Percentiles rank a stretch among this genome's conserved stretches.
Evolutionary conservation across 768 basidiomycete genomes (phyloP).

Genomic region (Boletus rubropictus): DNA sequence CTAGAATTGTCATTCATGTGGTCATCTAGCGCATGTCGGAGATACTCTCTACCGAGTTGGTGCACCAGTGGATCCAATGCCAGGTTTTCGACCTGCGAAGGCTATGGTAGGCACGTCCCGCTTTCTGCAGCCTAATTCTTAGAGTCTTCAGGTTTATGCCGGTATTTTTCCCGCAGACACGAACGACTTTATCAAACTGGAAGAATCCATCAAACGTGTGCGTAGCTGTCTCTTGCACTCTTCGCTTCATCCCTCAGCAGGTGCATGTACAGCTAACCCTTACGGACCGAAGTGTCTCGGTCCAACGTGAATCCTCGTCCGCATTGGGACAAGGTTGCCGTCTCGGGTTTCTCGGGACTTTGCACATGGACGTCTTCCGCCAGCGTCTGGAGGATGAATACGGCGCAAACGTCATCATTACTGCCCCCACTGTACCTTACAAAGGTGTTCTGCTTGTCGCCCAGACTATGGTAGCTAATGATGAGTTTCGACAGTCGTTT

Average conservation of each 20-base stretch:
- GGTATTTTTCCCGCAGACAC: constrained; percentile 92
- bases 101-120: constrained; percentile 64
- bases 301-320: constrained; percentile 87
- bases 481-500: constrained; percentile 51
- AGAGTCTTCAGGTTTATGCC: constrained; percentile 68
- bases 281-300: constrained; percentile 83
- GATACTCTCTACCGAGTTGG: constrained; percentile 84
- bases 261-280: constrained; percentile 56
- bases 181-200: constrained; percentile 86
- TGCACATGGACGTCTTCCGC: constrained; percentile 96
- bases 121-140: not conserved
- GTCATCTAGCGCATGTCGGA: constrained; percentile 73
- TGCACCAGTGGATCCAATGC: constrained; percentile 71
- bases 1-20: not conserved
- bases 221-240: constrained; percentile 14
- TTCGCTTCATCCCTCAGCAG: constrained; percentile 9
- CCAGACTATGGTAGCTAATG: not conserved
- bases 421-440: constrained; percentile 93
- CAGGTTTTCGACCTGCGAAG: constrained; percentile 87
- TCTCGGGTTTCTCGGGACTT: constrained; percentile 89
- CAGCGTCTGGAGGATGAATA: constrained; percentile 97
- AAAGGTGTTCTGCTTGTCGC: constrained; percentile 44
- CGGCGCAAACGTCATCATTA: constrained; percentile 89
- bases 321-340: constrained; percentile 94
- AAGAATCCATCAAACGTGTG: constrained; percentile 91